Conservation (phyloP, 2,329 filamentous ascomycete genomes). For the Colletotrichum sublineola region DNA sequence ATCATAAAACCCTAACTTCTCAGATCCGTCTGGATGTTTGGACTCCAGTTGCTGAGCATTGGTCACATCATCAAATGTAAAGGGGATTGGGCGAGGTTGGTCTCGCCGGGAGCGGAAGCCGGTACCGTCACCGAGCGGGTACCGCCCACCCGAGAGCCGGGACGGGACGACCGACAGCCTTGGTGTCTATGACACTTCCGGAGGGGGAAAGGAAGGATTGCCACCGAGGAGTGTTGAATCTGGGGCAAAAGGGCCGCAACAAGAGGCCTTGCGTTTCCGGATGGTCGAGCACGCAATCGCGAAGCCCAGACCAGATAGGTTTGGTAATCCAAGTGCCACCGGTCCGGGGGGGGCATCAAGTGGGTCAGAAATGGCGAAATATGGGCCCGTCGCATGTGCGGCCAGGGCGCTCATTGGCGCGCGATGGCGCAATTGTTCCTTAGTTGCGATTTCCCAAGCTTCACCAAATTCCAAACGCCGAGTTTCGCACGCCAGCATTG, state of each 20-base stretch:
- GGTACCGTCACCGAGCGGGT: conserved; percentile 39
- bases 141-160: conserved; percentile 36
- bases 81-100: neutral
- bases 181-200: neutral
- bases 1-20: neutral
- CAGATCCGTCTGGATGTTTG: neutral
- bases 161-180: conserved; percentile 35
- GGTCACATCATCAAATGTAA: neutral
- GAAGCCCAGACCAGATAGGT: conserved; percentile 27
- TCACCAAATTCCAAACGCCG: conserved; percentile 42
- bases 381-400: conserved; percentile 21
- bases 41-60: neutral
- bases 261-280: conserved; percentile 35
- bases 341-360: conserved; percentile 26
- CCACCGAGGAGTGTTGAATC: conserved; percentile 36
- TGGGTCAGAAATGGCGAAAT: conserved; percentile 41
- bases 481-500: conserved; percentile 40
- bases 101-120: conserved; percentile 32
- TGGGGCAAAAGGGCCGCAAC: conserved; percentile 23
- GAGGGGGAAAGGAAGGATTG: conserved; percentile 24
- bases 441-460: conserved; percentile 40
- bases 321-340: conserved; percentile 33
- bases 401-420: conserved; percentile 27
- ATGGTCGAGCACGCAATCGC: conserved; percentile 39
- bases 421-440: conserved; percentile 41